These are phyloP conservation scores for Lanmaoa pseudosensibilis DNA, from an alignment of 768 basidiomycete genomes.

Conservation along the genomic window DNA sequence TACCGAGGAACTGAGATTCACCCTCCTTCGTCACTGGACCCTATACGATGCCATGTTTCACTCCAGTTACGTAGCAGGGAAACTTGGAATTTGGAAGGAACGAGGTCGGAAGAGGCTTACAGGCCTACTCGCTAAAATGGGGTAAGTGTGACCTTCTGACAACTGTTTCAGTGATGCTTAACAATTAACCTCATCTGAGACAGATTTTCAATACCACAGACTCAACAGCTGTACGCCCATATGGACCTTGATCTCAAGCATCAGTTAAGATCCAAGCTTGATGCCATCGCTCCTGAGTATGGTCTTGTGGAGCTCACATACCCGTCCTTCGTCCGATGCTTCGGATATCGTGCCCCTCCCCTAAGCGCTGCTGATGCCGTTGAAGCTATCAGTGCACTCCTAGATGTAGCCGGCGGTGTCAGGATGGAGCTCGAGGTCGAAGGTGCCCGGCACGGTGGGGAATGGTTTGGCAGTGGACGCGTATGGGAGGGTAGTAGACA, in stretches of 20 bases:
- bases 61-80: constrained; percentile 92
- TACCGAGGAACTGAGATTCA: constrained; percentile 90
- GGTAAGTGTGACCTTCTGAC: constrained; percentile 50
- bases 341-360: constrained; percentile 85
- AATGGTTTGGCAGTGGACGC: constrained; percentile 89
- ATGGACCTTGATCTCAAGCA: constrained; percentile 97
- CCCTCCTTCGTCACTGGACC: constrained; percentile 96
- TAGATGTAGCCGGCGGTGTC: constrained; percentile 92
- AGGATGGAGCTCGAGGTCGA: constrained; percentile 88
- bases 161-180: background rate
- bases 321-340: constrained; percentile 90
- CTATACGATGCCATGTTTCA: constrained; percentile 98
- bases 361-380: constrained; percentile 92
- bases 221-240: constrained; percentile 89
- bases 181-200: constrained; percentile 15
- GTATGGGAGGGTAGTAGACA: constrained; percentile 65
- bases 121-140: constrained; percentile 97
- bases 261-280: constrained; percentile 74
- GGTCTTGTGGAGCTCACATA: constrained; percentile 92
- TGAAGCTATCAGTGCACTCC: constrained; percentile 80
- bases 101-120: constrained; percentile 84
- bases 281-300: constrained; percentile 90
- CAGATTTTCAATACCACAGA: constrained; percentile 92
- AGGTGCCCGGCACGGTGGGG: constrained; percentile 85
- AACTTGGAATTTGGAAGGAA: constrained; percentile 96